phyloP scores from a whole-genome alignment of 768 basidiomycete species.

The Suillus variegatus region DNA sequence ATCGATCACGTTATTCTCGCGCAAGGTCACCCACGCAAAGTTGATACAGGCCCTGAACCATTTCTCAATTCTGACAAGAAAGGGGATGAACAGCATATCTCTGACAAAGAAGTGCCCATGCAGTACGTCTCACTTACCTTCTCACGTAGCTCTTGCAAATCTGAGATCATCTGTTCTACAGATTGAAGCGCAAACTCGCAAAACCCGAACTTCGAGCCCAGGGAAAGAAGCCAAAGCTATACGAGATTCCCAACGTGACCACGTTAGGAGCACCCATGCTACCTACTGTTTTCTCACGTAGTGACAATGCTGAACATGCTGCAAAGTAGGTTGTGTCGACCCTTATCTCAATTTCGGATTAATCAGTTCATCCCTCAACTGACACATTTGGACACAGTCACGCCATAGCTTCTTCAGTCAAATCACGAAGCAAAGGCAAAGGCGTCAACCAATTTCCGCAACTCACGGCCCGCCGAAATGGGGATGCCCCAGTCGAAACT shows the following conservation, averaged over 20 bases:
- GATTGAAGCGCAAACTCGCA: slow-evolving; percentile 10
- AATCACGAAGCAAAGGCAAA: neutral
- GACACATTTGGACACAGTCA: neutral
- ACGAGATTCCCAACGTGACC: neutral
- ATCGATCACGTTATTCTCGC: slow-evolving; percentile 7
- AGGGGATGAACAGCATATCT: neutral
- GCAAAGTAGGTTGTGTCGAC: slow-evolving; percentile 16
- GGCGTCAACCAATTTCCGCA: neutral
- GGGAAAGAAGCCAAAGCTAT: slow-evolving; percentile 1
- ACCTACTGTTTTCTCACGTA: neutral
- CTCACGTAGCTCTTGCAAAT: neutral
- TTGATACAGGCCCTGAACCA: neutral
- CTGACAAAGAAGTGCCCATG: neutral
- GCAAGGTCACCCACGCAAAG: neutral
- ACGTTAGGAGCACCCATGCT: neutral
- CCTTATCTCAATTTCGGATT: slow-evolving; percentile 1
- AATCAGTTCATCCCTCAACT: neutral
- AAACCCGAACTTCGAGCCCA: neutral
- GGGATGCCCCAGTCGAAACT: neutral
- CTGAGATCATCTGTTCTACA: slow-evolving; percentile 1
- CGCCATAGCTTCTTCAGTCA: no score
- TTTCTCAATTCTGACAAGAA: slow-evolving; percentile 2
- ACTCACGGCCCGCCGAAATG: neutral
- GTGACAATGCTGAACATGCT: slow-evolving; percentile 6
- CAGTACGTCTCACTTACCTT: slow-evolving; percentile 14